These are phyloP conservation scores for Pyrenophora graminea DNA, from an alignment of 2,329 filamentous ascomycete species.

Conservation along the genomic window DNA sequence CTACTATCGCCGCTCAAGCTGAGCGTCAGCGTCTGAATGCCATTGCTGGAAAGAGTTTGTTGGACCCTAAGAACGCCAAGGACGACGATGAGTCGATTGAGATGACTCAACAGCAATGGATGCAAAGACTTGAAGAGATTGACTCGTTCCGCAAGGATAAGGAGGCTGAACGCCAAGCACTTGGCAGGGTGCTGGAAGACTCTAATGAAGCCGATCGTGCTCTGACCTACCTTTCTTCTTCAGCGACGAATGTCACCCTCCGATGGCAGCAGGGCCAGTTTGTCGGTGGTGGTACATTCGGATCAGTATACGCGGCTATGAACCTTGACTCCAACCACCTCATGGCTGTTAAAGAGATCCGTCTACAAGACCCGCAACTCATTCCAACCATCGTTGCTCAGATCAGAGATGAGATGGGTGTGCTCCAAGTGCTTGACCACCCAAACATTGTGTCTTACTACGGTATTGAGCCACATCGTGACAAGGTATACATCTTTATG, in stretches of 20 bases:
- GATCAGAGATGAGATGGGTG: slow-evolving; percentile 96
- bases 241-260: slow-evolving; percentile 91
- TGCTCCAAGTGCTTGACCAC: slow-evolving; percentile 92
- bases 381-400: slow-evolving; percentile 93
- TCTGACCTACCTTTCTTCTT: slow-evolving; percentile 89
- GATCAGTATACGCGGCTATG: slow-evolving; percentile 95
- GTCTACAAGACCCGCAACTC: slow-evolving; percentile 91
- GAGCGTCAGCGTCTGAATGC: slow-evolving; percentile 89
- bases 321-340: slow-evolving; percentile 94
- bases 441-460: slow-evolving; percentile 98
- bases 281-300: slow-evolving; percentile 94
- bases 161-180: slow-evolving; percentile 80
- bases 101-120: slow-evolving; percentile 74
- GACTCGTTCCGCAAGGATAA: slow-evolving; percentile 79
- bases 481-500: slow-evolving; percentile 99
- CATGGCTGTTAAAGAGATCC: slow-evolving; percentile 99
- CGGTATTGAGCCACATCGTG: slow-evolving; percentile 95
- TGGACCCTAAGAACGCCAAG: slow-evolving; percentile 73
- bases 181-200: slow-evolving; percentile 89
- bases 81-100: slow-evolving; percentile 85
- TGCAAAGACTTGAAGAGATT: slow-evolving; percentile 72
- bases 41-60: slow-evolving; percentile 72
- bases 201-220: slow-evolving; percentile 96
- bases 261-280: slow-evolving; percentile 99
- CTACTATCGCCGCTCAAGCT: slow-evolving; percentile 88